phyloP scores from a whole-genome alignment of 1,284 basidiomycete species.

The Sporisorium graminicola region DNA sequence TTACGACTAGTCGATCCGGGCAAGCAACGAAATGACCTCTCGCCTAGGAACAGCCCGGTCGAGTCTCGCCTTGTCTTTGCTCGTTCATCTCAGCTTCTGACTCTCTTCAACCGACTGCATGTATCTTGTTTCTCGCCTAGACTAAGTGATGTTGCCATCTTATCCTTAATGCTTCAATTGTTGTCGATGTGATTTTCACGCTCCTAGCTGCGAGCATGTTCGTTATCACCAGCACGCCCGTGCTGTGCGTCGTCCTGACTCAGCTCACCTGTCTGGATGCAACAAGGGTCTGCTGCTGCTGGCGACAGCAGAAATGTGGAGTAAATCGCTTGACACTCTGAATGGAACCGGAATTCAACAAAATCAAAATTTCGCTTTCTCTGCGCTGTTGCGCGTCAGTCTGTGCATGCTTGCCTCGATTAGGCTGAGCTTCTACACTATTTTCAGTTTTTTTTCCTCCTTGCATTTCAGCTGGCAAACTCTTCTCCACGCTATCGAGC shows the following conservation, averaged over 20 bases:
- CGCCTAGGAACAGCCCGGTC: not conserved
- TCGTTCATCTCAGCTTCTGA: too few species aligned
- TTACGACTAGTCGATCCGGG: too few species aligned
- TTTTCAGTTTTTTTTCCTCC: not conserved
- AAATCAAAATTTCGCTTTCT: not conserved
- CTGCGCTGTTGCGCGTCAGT: too few species aligned
- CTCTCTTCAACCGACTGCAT: constrained; percentile 13
- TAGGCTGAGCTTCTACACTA: not conserved
- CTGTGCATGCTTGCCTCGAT: not conserved
- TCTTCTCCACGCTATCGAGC: not conserved
- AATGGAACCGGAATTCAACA: too few species aligned
- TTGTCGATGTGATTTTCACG: not conserved
- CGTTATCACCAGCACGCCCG: not conserved
- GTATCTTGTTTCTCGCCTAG: constrained; percentile 9
- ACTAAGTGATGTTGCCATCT: not conserved
- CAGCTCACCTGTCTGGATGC: not conserved
- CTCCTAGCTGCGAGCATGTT: not conserved
- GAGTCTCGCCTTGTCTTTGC: not conserved
- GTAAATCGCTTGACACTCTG: too few species aligned
- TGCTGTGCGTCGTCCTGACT: too few species aligned
- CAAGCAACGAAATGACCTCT: not conserved
- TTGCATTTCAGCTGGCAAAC: constrained; percentile 2
- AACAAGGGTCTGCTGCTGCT: not conserved
- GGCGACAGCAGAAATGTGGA: not conserved
- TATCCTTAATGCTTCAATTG: not conserved